Evolutionary conservation across 768 basidiomycete species (phyloP).

Genomic region (Suillus brevipes): DNA sequence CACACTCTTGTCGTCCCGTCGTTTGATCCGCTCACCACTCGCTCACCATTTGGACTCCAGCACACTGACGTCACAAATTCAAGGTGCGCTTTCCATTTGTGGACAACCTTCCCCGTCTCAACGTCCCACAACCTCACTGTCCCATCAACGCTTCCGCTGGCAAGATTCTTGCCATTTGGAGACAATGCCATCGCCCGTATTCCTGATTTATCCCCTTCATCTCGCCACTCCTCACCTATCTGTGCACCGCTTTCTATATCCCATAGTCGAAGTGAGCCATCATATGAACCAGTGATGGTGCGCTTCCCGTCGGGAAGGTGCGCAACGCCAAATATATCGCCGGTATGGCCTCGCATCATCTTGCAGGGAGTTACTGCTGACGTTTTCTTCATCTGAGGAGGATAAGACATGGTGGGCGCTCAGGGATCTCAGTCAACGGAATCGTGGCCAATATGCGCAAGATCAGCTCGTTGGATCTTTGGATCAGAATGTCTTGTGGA

Average conservation of each 20-base stretch:
- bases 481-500: background rate
- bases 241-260: slow-evolving; percentile 28
- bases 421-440: no score
- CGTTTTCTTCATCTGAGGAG: background rate
- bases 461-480: background rate
- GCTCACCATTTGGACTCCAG: slow-evolving; percentile 9
- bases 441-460: background rate
- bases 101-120: background rate
- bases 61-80: background rate
- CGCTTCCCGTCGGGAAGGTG: background rate
- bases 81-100: background rate
- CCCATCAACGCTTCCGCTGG: slow-evolving; percentile 9
- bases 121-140: background rate
- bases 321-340: fast-evolving
- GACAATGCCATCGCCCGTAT: background rate
- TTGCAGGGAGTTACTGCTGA: fast-evolving
- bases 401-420: background rate
- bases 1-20: slow-evolving; percentile 12
- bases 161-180: slow-evolving; percentile 1
- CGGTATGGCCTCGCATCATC: background rate
- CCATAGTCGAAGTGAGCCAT: slow-evolving; percentile 15
- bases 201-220: background rate
- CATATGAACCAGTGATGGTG: slow-evolving; percentile 2
- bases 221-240: background rate
- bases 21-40: slow-evolving; percentile 10